These are phyloP conservation scores for Pythium dissotocum DNA, from an alignment of 352 stramenopile genomes.

Conservation along the genomic window DNA sequence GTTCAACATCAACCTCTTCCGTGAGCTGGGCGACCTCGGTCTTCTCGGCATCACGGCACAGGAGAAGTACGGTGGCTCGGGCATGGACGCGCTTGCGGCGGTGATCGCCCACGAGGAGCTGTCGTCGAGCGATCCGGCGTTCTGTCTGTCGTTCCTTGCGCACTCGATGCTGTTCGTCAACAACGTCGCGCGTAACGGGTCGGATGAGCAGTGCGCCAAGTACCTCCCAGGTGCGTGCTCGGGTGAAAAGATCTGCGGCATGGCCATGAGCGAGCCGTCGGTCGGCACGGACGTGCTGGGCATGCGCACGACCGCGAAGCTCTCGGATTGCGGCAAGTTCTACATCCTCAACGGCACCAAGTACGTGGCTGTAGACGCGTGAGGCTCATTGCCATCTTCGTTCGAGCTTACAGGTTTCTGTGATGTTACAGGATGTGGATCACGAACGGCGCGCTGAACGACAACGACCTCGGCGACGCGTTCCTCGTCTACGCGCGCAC, in stretches of 20 bases:
- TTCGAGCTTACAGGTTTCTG: neutral
- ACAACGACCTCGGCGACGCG: conserved; percentile 93
- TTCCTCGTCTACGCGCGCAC: conserved; percentile 99
- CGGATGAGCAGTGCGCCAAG: conserved; percentile 81
- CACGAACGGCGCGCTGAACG: conserved; percentile 98
- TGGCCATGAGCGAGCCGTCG: conserved; percentile 99
- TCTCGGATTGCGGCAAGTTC: conserved; percentile 81
- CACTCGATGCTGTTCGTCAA: conserved; percentile 95
- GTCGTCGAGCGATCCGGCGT: conserved; percentile 96
- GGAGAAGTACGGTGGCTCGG: conserved; percentile 95
- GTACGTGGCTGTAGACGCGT: conserved; percentile 34
- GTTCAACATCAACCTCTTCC: conserved; percentile 97
- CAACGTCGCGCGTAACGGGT: conserved; percentile 92
- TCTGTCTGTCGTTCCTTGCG: conserved; percentile 97
- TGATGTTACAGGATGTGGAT: conserved; percentile 95
- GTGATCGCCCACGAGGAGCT: conserved; percentile 96
- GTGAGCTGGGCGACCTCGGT: conserved; percentile 93
- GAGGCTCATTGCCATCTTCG: too few relatives aligned
- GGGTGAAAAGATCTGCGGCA: conserved; percentile 95
- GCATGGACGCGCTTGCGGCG: conserved; percentile 94
- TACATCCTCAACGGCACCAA: conserved; percentile 92
- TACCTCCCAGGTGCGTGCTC: conserved; percentile 92
- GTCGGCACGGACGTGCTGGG: conserved; percentile 94
- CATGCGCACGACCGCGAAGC: conserved; percentile 94
- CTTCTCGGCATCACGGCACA: conserved; percentile 96